phyloP scores from a whole-genome alignment of 2,329 filamentous ascomycete species.

The Penicillium rolfsii region DNA sequence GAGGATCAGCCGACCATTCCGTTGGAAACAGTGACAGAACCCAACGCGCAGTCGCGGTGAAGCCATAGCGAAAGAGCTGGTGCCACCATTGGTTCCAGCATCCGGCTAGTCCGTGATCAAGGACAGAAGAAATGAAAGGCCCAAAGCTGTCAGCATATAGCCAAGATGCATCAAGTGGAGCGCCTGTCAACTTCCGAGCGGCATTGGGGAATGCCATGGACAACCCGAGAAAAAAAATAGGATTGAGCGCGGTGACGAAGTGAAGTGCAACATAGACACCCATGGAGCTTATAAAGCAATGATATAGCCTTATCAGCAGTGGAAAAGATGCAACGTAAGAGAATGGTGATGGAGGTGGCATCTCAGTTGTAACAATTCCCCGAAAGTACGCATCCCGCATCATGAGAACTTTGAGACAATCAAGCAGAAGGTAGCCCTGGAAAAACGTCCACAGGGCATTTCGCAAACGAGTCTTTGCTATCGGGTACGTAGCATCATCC shows the following conservation, averaged over 20 bases:
- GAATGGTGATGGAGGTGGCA: slow-evolving; percentile 49
- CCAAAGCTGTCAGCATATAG: slow-evolving; percentile 65
- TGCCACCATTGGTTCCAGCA: slow-evolving; percentile 92
- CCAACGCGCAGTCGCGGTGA: slow-evolving; percentile 45
- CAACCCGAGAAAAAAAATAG: slow-evolving; percentile 61
- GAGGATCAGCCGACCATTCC: slow-evolving; percentile 19
- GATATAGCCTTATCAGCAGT: slow-evolving; percentile 57
- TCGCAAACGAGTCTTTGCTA: slow-evolving; percentile 52
- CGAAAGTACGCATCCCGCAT: slow-evolving; percentile 79
- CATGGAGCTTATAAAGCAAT: slow-evolving; percentile 59
- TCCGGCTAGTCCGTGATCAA: slow-evolving; percentile 72
- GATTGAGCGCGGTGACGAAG: slow-evolving; percentile 62
- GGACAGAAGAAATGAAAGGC: slow-evolving; percentile 41
- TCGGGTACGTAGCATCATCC: slow-evolving; percentile 41
- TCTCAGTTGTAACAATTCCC: slow-evolving; percentile 55
- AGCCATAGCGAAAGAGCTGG: slow-evolving; percentile 76
- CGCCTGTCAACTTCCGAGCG: slow-evolving; percentile 62
- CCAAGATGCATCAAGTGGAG: slow-evolving; percentile 63
- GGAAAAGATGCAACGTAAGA: slow-evolving; percentile 50
- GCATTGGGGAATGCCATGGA: slow-evolving; percentile 55
- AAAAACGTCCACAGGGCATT: slow-evolving; percentile 53
- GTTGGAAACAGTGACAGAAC: slow-evolving; percentile 35
- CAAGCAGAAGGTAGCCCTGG: slow-evolving; percentile 67
- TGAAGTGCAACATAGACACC: slow-evolving; percentile 65
- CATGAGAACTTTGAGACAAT: slow-evolving; percentile 69